Evolutionary conservation across 2,329 filamentous ascomycete genomes (phyloP).

Genomic region (Stagonosporopsis cucurbitacearum): DNA sequence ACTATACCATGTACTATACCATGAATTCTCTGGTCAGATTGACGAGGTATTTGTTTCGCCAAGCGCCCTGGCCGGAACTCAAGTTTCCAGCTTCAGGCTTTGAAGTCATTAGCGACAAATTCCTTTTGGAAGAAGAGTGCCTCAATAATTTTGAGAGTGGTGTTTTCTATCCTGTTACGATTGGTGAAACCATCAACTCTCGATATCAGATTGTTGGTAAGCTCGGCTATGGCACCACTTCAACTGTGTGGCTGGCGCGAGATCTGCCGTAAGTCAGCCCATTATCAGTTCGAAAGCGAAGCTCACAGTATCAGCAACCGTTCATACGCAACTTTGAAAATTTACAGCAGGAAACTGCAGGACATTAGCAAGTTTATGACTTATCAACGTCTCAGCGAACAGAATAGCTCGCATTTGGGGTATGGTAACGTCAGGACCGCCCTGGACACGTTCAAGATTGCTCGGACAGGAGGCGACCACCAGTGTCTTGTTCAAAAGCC

Average conservation of each 20-base stretch:
- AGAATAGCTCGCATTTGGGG: conserved; percentile 36
- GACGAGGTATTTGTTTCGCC: conserved; percentile 11
- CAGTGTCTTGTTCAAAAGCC: conserved; percentile 48
- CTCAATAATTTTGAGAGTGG: conserved; percentile 6
- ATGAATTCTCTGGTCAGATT: neutral
- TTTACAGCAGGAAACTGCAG: conserved; percentile 3
- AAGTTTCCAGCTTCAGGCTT: conserved; percentile 21
- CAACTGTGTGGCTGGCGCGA: conserved; percentile 25
- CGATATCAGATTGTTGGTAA: conserved; percentile 27
- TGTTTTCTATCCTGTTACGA: conserved; percentile 21
- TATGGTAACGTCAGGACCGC: conserved; percentile 38
- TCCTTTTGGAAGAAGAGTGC: conserved; percentile 18
- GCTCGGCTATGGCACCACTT: conserved; percentile 20
- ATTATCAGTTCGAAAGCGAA: neutral
- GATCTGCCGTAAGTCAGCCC: conserved; percentile 18
- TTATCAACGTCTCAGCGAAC: conserved; percentile 19
- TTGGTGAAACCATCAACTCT: conserved; percentile 20
- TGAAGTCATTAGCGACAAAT: conserved; percentile 19
- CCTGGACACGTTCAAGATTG: conserved; percentile 43
- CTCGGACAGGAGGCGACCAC: conserved; percentile 39
- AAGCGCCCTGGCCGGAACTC: conserved; percentile 20
- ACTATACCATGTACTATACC: too few species aligned
- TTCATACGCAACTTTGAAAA: conserved; percentile 19
- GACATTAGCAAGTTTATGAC: conserved; percentile 13
- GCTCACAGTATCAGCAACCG: conserved; percentile 9